Evolutionary conservation across 2,329 filamentous ascomycete species (phyloP).

Genomic region (Penicillium sp.): DNA sequence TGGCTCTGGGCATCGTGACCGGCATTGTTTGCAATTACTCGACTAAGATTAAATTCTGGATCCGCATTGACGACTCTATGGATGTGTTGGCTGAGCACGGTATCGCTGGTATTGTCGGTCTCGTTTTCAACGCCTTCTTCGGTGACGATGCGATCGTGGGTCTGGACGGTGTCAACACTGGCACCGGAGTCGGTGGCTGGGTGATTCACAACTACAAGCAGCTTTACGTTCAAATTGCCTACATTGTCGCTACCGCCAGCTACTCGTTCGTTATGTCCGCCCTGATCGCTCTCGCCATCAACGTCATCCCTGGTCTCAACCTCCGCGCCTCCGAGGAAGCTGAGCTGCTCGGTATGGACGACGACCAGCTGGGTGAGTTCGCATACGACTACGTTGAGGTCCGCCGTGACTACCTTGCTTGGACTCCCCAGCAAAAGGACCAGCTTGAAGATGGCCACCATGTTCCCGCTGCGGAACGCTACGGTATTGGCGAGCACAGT

Average conservation of each 20-base stretch:
- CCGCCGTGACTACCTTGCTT: conserved; percentile 52
- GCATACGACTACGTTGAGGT: conserved; percentile 56
- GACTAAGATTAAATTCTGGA: conserved; percentile 78
- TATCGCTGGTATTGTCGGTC: conserved; percentile 77
- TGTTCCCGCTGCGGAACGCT: conserved; percentile 59
- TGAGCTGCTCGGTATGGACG: conserved; percentile 65
- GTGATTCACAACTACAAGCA: conserved; percentile 70
- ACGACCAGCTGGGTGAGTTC: conserved; percentile 54
- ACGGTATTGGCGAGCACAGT: conserved; percentile 61
- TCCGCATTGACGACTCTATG: conserved; percentile 82
- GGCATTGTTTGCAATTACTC: conserved; percentile 77
- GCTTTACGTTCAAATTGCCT: conserved; percentile 70
- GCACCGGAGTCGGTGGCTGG: conserved; percentile 61
- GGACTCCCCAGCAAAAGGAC: conserved; percentile 48
- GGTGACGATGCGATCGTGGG: conserved; percentile 71
- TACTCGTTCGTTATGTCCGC: conserved; percentile 70
- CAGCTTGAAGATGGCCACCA: conserved; percentile 50
- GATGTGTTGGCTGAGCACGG: conserved; percentile 91
- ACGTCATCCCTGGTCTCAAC: conserved; percentile 69
- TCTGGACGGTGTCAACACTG: conserved; percentile 65
- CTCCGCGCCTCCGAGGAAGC: conserved; percentile 67
- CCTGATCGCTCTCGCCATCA: conserved; percentile 69
- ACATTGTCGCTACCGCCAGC: conserved; percentile 62
- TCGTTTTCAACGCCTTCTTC: conserved; percentile 76
- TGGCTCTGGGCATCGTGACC: conserved; percentile 61